A percentile compares a stretch with the other conserved stretches of the same genome.
These are phyloP conservation scores for Ustilago xerochloae DNA, from an alignment of 1,284 basidiomycete species.

Conservation along the genomic window DNA sequence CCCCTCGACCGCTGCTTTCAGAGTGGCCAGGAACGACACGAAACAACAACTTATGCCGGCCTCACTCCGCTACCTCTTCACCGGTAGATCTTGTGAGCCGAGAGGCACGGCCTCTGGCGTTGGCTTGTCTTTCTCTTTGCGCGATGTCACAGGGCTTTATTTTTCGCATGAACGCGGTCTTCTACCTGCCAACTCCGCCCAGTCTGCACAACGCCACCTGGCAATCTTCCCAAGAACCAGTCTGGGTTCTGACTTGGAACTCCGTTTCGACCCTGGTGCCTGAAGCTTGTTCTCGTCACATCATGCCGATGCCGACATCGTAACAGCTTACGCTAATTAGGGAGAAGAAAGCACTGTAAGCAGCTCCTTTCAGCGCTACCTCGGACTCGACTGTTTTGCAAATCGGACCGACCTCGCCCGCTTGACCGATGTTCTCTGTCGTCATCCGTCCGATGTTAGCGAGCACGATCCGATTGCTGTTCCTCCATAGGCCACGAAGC, in stretches of 20 bases:
- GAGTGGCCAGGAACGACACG: no score
- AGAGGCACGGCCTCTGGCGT: no score
- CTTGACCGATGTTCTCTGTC: background rate
- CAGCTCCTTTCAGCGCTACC: background rate
- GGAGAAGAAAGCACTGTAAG: background rate
- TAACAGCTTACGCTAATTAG: background rate
- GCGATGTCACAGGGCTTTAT: background rate
- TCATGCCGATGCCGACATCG: background rate
- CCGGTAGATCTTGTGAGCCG: background rate
- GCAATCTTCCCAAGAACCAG: background rate
- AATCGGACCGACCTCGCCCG: background rate
- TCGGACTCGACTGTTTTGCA: no score
- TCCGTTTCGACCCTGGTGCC: slow-evolving; percentile 15
- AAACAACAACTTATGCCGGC: no score
- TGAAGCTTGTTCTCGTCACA: background rate
- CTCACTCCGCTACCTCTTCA: background rate
- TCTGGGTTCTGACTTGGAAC: slow-evolving; percentile 9
- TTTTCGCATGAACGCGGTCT: background rate
- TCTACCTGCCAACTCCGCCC: background rate
- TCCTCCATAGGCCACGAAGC: background rate
- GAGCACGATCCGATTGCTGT: background rate
- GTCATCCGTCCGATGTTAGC: background rate
- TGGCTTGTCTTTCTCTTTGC: no score
- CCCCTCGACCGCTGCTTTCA: no score
- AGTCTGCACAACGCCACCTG: background rate